Evolutionary conservation across 31 red algal species (phyloP), one percentile per base, ranked within the genome.

Genomic region (Pterothamnion heteromorphum): DNA sequence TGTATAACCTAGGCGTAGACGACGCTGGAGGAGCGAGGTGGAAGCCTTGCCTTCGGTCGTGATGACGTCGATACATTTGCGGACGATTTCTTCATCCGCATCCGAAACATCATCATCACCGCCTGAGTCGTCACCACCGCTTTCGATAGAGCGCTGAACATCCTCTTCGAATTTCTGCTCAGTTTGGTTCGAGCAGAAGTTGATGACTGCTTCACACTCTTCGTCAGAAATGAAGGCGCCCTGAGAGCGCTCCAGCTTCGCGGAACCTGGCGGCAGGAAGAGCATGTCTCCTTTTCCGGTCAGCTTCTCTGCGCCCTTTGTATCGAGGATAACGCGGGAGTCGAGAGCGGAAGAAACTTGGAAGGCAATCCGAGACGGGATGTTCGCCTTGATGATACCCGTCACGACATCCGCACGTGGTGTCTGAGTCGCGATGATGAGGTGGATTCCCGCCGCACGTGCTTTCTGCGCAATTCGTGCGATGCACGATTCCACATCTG

Each of bases 331-430:
- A 28, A 32, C 28, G 18, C 80, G 18, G 14, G 80, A 83, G 30
- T 83, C 80, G 9, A 83, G 18, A 9, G 21, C 28, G 30, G 80
- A 83, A 20, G 80, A 28, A 28, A 83, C 80, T 32, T 83, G 21
- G 28, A 83, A 83, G 14, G 80, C 21, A 14, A 83, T 24, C 9
- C 80, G 21, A 28, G 14, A 14, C 18, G 80, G 80, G 23, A 83
- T 28, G 30, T 83, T 83, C 9, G 80, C 80, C 28, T 83, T 83
- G 80, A 83, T 83, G 14, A 83, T 83, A 22, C 80, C 80, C 28
- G 80, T 83, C 21, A 83, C 28, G 9, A 83, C 28, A 83, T 83
- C 28, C 30, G 80, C 28, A 28, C 22, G 21, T 20, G 80, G 80
- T 32, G 22, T 83, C 23, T 83, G 80, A 22, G 80, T 83, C 9